Evolutionary conservation across 139 green algal genomes (phyloP), one percentile per base, ranked within the genome.

Genomic region (Closterium sp.): DNA sequence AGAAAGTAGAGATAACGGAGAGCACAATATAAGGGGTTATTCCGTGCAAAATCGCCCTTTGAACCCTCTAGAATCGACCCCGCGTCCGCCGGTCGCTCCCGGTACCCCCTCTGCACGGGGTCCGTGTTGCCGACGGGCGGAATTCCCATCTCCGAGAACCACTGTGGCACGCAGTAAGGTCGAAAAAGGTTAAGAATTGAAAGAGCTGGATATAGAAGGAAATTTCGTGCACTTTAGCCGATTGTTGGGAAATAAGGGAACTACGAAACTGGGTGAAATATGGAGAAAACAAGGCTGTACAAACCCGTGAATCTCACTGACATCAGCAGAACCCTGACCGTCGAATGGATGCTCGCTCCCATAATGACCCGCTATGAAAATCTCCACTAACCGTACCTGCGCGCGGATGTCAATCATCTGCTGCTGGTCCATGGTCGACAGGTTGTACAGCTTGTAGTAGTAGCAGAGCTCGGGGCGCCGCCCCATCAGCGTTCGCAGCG

Each of bases 401-500:
- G 30, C 22, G 31, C 91, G 29, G 31, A 91, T 93, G 28, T 90
- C 95, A 11, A 98, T 38, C 96, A 99, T 98, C 32, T 92, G 91
- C 28, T 96, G 62, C 93, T 98, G 97, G 92, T 99, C 96, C 70
- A 98, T 32, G 29, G 92, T 87, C 2, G 91, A 86, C 31, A 99
- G 88, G 19, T 95, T 91, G 27, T 93, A 4, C 0, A 95, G 94
- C 96, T 97, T 98, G 96, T 96, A 98, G 91, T 96, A 98, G 95
- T 97, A 95, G 3, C 96, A 94, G 88, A 97, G 97, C 30, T 99
- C 97, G 9, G 97, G 97, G 3, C 32, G 2, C 21, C 97, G 94
- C 42, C 95, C 95, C 42, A 99, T 95, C 9, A 98, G 86, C 4
- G 96, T 98, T 21, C 96, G 90, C 90, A 99, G 95, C 28, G 97